Evolutionary conservation across 225 moss, liverwort and hornwort genomes (phyloP), one percentile per base, ranked within the genome.

Genomic region (Pleurozium schreberi): DNA sequence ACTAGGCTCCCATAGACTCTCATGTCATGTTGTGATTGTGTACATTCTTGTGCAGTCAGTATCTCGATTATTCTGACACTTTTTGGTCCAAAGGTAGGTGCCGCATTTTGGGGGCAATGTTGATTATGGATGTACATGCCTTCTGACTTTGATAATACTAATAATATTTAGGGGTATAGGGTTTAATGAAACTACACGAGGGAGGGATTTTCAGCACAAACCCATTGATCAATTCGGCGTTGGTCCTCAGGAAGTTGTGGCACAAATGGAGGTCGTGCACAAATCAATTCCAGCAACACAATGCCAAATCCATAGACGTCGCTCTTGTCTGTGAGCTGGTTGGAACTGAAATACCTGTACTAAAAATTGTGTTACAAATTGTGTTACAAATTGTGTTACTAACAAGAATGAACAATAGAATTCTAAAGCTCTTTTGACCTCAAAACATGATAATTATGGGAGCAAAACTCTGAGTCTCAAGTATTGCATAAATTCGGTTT

Each of bases 251-350:
- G 88, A 36, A 90, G 30, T 49, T 83, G 27, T 47, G 84, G 88
- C 36, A 84, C 57, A 82, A 93, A 86, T 81, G 90, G 89, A 89
- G 91, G 94, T 80, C 95, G 93, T 3, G 93, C 97, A 36, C 95
- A 93, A 42, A 98, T 90, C 42, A 96, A 66, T 86, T 96, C 96
- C 85, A 98, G 59, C 74, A 96, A 58, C 49, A 98, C 92, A 42
- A 96, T 90, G 55, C 97, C 97, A 42, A 98, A 98, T 85, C 96
- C 94, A 71, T 93, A 96, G 43, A 98, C 96, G 76, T 96, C 96
- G 71, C 96, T 96, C 89, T 96, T 96, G 83, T 92, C 94, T 40
- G 96, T 93, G 40, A 96, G 92, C 65, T 94, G 90, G 84, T 96
- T 94, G 13, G 95, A 92, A 92, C 77, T 96, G 79, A 94, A 96